Evolutionary conservation across 179 eudicot species (phyloP).

Genomic region (Nepenthes alata): DNA sequence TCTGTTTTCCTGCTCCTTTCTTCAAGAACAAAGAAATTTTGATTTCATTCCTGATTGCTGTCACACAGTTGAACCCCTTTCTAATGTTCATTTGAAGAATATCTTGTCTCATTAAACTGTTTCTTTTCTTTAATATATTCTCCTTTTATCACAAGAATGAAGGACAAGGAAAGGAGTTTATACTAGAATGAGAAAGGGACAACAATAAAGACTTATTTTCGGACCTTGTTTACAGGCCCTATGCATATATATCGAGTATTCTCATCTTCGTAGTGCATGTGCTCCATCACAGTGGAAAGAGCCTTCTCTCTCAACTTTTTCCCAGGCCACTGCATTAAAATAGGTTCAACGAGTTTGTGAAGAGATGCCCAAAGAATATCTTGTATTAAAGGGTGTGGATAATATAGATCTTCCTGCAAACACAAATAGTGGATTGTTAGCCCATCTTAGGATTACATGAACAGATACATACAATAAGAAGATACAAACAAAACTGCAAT

Average conservation of each 20-base stretch:
- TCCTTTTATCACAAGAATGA: no score
- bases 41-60: no score
- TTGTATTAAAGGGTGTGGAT: conserved; percentile 51
- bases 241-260: conserved; percentile 57
- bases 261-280: conserved; percentile 69
- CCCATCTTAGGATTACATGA: no score
- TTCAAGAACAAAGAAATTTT: no score
- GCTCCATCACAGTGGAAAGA: conserved; percentile 47
- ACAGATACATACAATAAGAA: no score
- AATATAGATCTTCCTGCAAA: conserved; percentile 58
- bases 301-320: conserved; percentile 47
- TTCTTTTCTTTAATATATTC: no score
- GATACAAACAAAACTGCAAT: no score
- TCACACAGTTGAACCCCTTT: no score
- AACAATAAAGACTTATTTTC: neutral
- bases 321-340: conserved; percentile 50
- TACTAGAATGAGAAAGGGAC: neutral
- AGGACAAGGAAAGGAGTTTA: no score
- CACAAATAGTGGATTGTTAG: conserved; percentile 5
- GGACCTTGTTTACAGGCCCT: conserved; percentile 55
- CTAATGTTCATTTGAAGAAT: no score
- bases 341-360: conserved; percentile 45
- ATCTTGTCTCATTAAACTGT: no score
- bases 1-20: no score
- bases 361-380: conserved; percentile 48